phyloP scores from a whole-genome alignment of 1,284 basidiomycete species.

The Peniophora sp. region DNA sequence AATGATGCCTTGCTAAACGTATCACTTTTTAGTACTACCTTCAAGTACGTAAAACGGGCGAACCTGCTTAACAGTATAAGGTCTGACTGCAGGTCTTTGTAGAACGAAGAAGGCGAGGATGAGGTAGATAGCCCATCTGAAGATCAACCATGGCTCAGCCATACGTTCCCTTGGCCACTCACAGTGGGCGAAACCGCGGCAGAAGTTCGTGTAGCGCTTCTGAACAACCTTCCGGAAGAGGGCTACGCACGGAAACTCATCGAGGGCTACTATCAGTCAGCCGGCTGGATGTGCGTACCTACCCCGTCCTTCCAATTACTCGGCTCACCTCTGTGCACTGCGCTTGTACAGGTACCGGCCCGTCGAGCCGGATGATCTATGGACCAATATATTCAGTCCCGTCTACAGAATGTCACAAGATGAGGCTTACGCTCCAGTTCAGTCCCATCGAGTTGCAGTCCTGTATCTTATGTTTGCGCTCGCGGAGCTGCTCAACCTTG shows the following conservation, averaged over 20 bases:
- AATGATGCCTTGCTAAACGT: background rate
- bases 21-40: conserved; percentile 24
- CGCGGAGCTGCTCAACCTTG: conserved; percentile 31
- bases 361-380: conserved; percentile 47
- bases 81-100: no score
- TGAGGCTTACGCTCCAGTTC: conserved; percentile 32
- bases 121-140: conserved; percentile 33
- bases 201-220: conserved; percentile 33
- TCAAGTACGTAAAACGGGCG: conserved; percentile 22
- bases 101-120: conserved; percentile 14
- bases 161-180: conserved; percentile 50
- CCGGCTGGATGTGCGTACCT: conserved; percentile 56
- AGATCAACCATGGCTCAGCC: conserved; percentile 50
- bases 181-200: conserved; percentile 33
- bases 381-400: conserved; percentile 39
- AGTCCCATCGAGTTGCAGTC: conserved; percentile 34
- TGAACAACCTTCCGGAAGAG: conserved; percentile 37
- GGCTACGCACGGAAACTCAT: conserved; percentile 34
- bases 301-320: conserved; percentile 9
- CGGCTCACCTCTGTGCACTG: background rate
- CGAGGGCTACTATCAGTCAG: conserved; percentile 52
- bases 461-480: conserved; percentile 27
- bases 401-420: conserved; percentile 38
- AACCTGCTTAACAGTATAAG: no score
- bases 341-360: conserved; percentile 46